Evolutionary conservation across 1,284 basidiomycete species (phyloP), one percentile per base, ranked within the genome.

Genomic region (Ceratobasidium sp.): DNA sequence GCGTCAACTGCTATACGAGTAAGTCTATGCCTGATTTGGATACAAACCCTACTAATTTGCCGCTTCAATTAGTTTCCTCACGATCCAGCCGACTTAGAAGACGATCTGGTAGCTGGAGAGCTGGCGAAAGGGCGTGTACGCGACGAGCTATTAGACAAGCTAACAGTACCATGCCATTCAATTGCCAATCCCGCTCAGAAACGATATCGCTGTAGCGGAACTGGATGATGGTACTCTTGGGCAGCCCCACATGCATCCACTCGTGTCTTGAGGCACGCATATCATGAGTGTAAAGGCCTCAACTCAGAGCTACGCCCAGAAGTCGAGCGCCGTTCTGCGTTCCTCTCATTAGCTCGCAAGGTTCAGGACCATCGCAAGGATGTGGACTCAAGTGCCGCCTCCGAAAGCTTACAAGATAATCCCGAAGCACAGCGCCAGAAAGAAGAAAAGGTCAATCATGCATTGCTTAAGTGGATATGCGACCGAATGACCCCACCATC

Each of bases 211-310:
- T 64, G 62, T 41, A 1, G 32, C 26, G 62, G 62, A 0, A 38
- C 49, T 38, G 62, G 62, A 0, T 64, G 62, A 14, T 44, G 62
- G 32, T 64, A 49, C 47, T 64, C 62, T 8, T 64, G 62, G 62
- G 47, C 30, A 4, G 62, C 35, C 18, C 62, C 62, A 13, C 62
- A 35, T n/a, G n/a, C n/a, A n/a, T n/a, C n/a, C n/a, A n/a, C 18
- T 5, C 18, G 47, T 18, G 26, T 50, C 6, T 50, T 50, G n/a
- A 50, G 26, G 7, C 47, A 50, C 26, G 47, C 47, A 7, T 50
- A 5, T 50, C 26, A n/a, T n/a, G 7, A 21, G 6, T 58, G 55
- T 35, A 6, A 32, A 7, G 55, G 55, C 7, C 7, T 58, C 23
- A 38, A 38, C 21, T n/a, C 2, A 4, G 32, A 32, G 28, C 30